A percentile compares a stretch with the other conserved stretches of the same genome.
Conservation (phyloP, 2,329 filamentous ascomycete species). For the Calonectria pteridis region DNA sequence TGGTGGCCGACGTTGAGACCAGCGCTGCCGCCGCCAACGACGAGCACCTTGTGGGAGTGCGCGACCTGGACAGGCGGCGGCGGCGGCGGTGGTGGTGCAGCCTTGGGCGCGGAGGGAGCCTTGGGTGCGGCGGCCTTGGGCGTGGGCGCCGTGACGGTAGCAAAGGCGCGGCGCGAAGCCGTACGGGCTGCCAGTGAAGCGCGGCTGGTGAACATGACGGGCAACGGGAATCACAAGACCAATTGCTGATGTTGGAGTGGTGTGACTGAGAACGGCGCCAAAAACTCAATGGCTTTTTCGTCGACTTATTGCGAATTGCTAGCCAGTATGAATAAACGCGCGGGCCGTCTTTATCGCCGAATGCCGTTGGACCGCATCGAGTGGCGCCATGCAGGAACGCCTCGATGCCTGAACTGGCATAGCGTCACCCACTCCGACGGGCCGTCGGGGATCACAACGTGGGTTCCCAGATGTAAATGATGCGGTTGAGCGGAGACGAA, state of each 20-base stretch:
- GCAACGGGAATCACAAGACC: not conserved
- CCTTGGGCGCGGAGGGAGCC: not conserved
- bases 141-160: not conserved
- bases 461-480: not conserved
- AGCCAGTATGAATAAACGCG: slow-evolving; percentile 1
- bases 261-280: not conserved
- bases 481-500: slow-evolving; percentile 4
- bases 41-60: slow-evolving; percentile 70
- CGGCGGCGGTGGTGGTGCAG: not conserved
- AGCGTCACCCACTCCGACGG: slow-evolving; percentile 9
- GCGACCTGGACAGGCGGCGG: not conserved
- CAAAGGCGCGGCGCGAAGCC: slow-evolving; percentile 4
- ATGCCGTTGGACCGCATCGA: not conserved
- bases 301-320: slow-evolving; percentile 2
- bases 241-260: slow-evolving; percentile 3
- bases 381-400: slow-evolving; percentile 4
- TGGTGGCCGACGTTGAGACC: slow-evolving; percentile 77
- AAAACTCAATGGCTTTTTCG: slow-evolving; percentile 10
- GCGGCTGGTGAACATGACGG: slow-evolving; percentile 7
- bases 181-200: not conserved
- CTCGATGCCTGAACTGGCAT: not conserved
- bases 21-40: slow-evolving; percentile 76
- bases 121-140: not conserved
- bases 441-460: slow-evolving; percentile 8
- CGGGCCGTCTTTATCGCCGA: slow-evolving; percentile 11